Conservation (phyloP, 2,329 filamentous ascomycete species). For the Neonectria hederae region DNA sequence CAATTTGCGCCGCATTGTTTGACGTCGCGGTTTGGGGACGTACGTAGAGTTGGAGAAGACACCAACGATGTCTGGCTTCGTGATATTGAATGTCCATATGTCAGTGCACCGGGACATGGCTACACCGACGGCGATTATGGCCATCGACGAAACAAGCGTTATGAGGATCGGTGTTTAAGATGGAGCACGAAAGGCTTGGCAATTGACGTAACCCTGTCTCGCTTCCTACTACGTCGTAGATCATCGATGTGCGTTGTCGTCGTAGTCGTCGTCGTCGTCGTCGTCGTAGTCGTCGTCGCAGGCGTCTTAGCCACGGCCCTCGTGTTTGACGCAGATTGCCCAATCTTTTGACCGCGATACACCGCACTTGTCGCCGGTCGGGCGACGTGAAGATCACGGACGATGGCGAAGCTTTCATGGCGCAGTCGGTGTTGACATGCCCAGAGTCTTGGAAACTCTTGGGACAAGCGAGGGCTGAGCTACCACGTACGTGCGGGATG, state of each 20-base stretch:
- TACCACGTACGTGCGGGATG: background rate
- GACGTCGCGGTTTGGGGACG: constrained; percentile 25
- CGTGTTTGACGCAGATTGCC: constrained; percentile 11
- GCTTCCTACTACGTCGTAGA: constrained; percentile 19
- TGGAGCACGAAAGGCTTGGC: constrained; percentile 19
- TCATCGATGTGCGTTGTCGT: constrained; percentile 26
- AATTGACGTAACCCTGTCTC: constrained; percentile 27
- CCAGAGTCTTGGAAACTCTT: background rate
- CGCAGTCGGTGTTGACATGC: constrained; percentile 3
- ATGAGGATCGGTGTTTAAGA: constrained; percentile 22
- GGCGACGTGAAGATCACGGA: background rate
- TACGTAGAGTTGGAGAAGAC: constrained; percentile 3
- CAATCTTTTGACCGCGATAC: constrained; percentile 1
- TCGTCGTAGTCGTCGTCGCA: constrained; percentile 14
- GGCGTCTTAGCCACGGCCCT: constrained; percentile 22
- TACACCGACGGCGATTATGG: constrained; percentile 9
- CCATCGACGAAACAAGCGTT: constrained; percentile 6
- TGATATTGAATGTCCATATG: constrained; percentile 1
- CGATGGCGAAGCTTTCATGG: constrained; percentile 15
- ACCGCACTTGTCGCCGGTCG: constrained; percentile 16
- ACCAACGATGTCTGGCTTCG: background rate
- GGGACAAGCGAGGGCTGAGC: constrained; percentile 10
- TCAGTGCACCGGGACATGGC: constrained; percentile 1
- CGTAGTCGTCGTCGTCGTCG: constrained; percentile 19
- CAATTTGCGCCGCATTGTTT: constrained; percentile 30